Evolutionary conservation across 2,329 filamentous ascomycete genomes (phyloP).

Genomic region (Pseudogymnoascus sp.): DNA sequence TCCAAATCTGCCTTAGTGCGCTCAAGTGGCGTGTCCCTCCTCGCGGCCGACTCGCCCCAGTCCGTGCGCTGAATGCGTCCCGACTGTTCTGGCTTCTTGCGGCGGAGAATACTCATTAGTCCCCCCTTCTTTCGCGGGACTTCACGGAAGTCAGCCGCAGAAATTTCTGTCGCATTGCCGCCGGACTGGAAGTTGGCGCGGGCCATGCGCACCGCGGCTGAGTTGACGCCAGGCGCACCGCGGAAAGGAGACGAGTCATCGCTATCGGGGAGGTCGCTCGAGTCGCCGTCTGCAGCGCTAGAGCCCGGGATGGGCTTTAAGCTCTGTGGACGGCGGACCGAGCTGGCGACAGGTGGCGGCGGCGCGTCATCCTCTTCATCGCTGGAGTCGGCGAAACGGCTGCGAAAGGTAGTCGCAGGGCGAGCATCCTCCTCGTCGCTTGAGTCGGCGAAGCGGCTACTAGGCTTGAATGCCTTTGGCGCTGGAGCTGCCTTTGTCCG

Average conservation of each 20-base stretch:
- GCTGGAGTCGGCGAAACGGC: conserved; percentile 56
- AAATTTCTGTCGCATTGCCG: conserved; percentile 12
- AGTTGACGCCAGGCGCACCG: conserved; percentile 10
- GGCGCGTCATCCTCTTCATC: conserved; percentile 44
- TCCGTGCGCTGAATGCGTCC: conserved; percentile 48
- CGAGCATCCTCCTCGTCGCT: conserved; percentile 26
- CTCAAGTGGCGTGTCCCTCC: conserved; percentile 56
- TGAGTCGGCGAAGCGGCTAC: conserved; percentile 26
- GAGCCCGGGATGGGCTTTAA: conserved; percentile 43
- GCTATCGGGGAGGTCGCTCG: conserved; percentile 54
- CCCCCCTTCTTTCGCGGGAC: conserved; percentile 37
- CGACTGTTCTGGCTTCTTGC: conserved; percentile 49
- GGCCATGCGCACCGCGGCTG: conserved; percentile 25
- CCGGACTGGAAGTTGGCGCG: conserved; percentile 30
- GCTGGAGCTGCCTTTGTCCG: conserved; percentile 16
- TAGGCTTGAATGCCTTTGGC: not conserved
- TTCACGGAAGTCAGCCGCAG: conserved; percentile 6
- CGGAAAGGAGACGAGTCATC: conserved; percentile 34
- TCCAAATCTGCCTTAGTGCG: conserved; percentile 47
- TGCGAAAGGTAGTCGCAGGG: conserved; percentile 33
- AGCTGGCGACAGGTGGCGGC: conserved; percentile 20
- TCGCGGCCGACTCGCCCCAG: conserved; percentile 47
- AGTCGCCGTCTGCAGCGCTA: conserved; percentile 49
- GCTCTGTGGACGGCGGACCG: conserved; percentile 18
- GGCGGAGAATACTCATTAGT: conserved; percentile 54